These are phyloP conservation scores for Xylariaceae sp. DNA, from an alignment of 2,329 filamentous ascomycete species.

Conservation along the genomic window DNA sequence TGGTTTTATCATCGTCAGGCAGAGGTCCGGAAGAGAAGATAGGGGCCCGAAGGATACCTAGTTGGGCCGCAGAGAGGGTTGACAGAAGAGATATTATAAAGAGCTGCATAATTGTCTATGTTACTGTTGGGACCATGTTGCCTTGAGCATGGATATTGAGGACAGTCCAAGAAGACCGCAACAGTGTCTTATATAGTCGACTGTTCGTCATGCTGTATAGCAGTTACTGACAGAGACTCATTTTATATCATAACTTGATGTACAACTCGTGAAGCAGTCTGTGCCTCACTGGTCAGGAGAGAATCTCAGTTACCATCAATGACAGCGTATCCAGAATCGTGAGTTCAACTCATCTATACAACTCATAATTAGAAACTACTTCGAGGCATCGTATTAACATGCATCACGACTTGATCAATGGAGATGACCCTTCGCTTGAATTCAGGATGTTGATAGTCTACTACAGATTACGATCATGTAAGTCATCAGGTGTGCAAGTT, in stretches of 20 bases:
- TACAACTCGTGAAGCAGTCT: background rate
- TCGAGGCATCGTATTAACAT: too few relatives aligned
- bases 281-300: background rate
- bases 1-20: background rate
- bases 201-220: background rate
- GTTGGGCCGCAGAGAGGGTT: background rate
- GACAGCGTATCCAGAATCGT: too few relatives aligned
- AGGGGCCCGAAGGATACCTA: background rate
- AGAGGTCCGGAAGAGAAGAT: background rate
- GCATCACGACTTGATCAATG: too few relatives aligned
- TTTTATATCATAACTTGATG: background rate
- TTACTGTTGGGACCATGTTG: background rate
- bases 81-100: background rate
- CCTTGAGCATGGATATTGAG: background rate
- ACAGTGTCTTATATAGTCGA: background rate
- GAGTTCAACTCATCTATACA: too few relatives aligned
- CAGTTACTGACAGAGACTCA: background rate
- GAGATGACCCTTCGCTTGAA: too few relatives aligned
- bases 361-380: too few relatives aligned
- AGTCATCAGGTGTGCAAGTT: too few relatives aligned
- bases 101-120: background rate
- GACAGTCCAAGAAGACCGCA: background rate
- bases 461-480: too few relatives aligned
- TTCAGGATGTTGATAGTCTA: too few relatives aligned
- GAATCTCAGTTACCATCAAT: background rate